Conservation (phyloP, 768 basidiomycete genomes). For the Phylloporus scabripes region DNA sequence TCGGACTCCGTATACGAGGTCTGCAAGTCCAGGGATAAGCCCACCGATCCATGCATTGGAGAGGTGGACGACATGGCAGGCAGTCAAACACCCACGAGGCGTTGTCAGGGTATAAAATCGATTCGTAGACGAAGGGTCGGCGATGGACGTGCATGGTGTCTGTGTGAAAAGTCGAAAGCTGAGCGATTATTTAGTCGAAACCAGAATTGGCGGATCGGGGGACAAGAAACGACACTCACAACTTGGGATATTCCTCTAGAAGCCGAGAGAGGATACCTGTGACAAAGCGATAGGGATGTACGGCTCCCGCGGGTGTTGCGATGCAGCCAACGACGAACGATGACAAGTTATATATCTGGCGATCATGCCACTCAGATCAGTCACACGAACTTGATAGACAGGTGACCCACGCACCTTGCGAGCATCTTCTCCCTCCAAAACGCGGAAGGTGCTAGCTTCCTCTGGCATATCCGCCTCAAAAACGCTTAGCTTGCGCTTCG, state of each 20-base stretch:
- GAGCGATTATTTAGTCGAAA: neutral
- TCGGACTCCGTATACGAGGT: constrained; percentile 32
- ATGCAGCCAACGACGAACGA: constrained; percentile 45
- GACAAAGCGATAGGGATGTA: constrained; percentile 67
- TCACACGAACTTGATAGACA: neutral
- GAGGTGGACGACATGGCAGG: constrained; percentile 45
- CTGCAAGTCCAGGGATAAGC: constrained; percentile 39
- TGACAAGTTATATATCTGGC: constrained; percentile 48
- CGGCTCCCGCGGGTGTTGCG: constrained; percentile 49
- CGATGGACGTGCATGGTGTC: constrained; percentile 37
- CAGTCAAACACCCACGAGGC: constrained; percentile 35
- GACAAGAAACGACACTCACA: constrained; percentile 18
- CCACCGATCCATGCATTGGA: constrained; percentile 50
- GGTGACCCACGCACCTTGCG: constrained; percentile 26
- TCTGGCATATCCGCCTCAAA: constrained; percentile 50
- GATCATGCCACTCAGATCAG: neutral
- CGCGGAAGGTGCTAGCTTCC: constrained; percentile 32
- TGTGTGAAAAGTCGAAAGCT: constrained; percentile 41
- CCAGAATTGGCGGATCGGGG: neutral
- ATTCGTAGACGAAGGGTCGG: constrained; percentile 15
- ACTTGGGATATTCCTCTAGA: constrained; percentile 41
- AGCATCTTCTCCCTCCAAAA: constrained; percentile 31
- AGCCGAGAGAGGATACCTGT: constrained; percentile 54
- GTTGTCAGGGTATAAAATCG: constrained; percentile 39
- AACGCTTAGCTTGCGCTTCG: constrained; percentile 38